phyloP scores from a whole-genome alignment of 345 rosid genomes.

The Citrus hindsii region DNA sequence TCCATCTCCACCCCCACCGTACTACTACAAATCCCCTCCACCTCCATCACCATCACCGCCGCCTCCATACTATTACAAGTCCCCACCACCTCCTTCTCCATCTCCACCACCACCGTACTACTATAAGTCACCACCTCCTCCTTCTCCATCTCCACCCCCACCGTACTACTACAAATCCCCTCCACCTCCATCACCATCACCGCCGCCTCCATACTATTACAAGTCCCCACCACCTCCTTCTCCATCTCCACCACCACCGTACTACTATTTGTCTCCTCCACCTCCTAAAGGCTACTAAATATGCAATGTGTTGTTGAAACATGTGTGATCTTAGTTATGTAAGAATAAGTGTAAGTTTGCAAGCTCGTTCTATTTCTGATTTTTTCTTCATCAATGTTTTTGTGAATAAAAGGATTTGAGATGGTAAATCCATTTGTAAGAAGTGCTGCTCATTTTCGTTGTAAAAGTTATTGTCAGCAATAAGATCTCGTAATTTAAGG shows the following conservation, averaged over 20 bases:
- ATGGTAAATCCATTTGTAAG: not conserved
- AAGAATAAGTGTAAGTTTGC: not conserved
- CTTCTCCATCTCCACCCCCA: not conserved
- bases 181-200: too few relatives aligned
- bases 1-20: conserved; percentile 7
- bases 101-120: too few relatives aligned
- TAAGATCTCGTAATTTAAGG: not conserved
- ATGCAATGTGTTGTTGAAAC: not conserved
- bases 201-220: too few relatives aligned
- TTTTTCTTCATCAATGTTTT: not conserved
- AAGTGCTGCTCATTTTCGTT: not conserved
- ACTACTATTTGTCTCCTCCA: not conserved
- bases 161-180: too few relatives aligned
- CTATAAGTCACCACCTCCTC: not conserved
- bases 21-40: not conserved
- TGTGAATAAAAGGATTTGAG: not conserved
- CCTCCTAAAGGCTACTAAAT: conserved; percentile 14
- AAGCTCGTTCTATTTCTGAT: not conserved
- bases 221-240: too few relatives aligned
- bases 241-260: too few relatives aligned
- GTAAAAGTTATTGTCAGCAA: conserved; percentile 2
- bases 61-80: not conserved
- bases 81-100: not conserved
- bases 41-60: too few relatives aligned
- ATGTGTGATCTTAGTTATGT: not conserved